phyloP scores from a whole-genome alignment of 768 basidiomycete species.

The Macrolepiota dolichaula region DNA sequence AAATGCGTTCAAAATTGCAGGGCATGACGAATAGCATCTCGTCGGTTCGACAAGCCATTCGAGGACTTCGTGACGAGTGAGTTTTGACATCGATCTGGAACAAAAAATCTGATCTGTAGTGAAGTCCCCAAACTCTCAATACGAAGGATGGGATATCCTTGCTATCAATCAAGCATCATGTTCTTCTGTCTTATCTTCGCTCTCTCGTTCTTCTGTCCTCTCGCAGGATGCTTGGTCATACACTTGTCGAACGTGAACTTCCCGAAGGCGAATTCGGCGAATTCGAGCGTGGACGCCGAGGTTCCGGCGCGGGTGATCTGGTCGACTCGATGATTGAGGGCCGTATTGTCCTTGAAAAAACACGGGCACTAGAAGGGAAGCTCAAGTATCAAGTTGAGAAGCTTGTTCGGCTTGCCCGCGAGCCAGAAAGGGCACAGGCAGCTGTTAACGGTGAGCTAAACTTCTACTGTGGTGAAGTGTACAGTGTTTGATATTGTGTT shows the following conservation, averaged over 20 bases:
- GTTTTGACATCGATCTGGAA: conserved; percentile 16
- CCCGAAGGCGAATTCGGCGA: conserved; percentile 51
- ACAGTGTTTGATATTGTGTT: conserved; percentile 2
- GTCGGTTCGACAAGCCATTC: conserved; percentile 55
- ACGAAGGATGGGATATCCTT: conserved; percentile 85
- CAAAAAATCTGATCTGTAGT: conserved; percentile 15
- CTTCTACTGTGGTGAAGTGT: conserved; percentile 3
- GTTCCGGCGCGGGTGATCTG: conserved; percentile 63
- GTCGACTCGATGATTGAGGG: conserved; percentile 78
- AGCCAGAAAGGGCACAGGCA: conserved; percentile 40
- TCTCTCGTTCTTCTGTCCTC: conserved; percentile 72
- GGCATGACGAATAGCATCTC: conserved; percentile 64
- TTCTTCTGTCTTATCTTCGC: conserved; percentile 83
- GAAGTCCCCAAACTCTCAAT: conserved; percentile 34
- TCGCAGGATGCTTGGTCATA: conserved; percentile 67
- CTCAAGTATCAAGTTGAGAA: conserved; percentile 98
- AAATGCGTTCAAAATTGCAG: conserved; percentile 33
- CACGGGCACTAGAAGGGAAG: conserved; percentile 76
- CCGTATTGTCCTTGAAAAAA: conserved; percentile 85
- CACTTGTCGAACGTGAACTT: conserved; percentile 47
- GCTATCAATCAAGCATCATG: conserved; percentile 81
- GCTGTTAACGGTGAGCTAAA: conserved; percentile 55
- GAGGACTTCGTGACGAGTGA: conserved; percentile 54
- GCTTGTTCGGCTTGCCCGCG: conserved; percentile 73
- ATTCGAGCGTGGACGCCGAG: conserved; percentile 49